Base-by-base conservation (phyloP, 2,329 filamentous ascomycete species). In the Sporothrix curviconia region DNA sequence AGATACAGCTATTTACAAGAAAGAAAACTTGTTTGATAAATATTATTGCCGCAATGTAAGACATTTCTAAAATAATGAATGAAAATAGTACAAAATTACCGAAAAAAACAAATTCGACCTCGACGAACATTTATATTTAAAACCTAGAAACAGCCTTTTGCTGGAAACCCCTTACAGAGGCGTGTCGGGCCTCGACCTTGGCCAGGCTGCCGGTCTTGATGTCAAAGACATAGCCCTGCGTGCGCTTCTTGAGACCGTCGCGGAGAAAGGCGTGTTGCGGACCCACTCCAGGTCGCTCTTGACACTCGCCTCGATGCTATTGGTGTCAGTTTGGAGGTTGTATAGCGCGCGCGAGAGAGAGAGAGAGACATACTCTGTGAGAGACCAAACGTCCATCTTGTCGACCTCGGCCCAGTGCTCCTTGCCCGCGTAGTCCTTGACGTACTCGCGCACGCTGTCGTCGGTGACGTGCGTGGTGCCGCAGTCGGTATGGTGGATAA, bases 401-500 rank as follows among this genome's bases (percentile, higher is more conserved):
- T 52, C 49, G n/a, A 42, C 24, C 7, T 28, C 49, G 24, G 49
- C 8, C 15, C 24, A 30, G 49, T 22, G n/a, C 34, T 24, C 9
- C 15, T 17, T 24, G 34, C 28, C 49, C 34, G 36, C 15, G 24
- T n/a, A 9, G 22, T 17, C 5, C 36, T 42, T 52, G 36, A 42
- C 8, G n/a, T 40, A 24, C 8, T 19, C 36, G 15, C 49, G 49
- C 15, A 52, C 49, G 22, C 17, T 14, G 4, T 40, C 24, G n/a
- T 52, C 49, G 15, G 36, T 30, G 7, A 40, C 24, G 12, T 30
- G 49, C 22, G 36, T 42, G 8, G 25, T 32, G 24, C 49, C 49
- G 36, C 49, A 52, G 36, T 52, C 49, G n/a, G 49, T 52, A 36
- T 52, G 49, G 36, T 52, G 49, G 24, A 52, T 14, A 8, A 52